Conservation (phyloP, 352 stramenopile species). For the Phytophthora tubulina region DNA sequence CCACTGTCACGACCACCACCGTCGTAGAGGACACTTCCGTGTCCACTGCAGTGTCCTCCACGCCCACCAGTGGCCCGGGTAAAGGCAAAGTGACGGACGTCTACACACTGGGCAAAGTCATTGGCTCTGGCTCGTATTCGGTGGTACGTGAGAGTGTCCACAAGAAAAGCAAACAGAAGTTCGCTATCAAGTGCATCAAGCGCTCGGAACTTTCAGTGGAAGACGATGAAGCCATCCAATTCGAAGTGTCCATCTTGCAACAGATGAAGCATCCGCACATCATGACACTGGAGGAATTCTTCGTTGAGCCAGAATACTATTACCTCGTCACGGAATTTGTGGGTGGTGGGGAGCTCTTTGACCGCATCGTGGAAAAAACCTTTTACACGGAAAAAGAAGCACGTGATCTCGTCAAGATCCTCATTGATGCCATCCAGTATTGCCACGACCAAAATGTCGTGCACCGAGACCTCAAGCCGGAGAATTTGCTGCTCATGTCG, state of each 20-base stretch:
- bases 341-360: constrained; percentile 89
- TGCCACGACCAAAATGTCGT: constrained; percentile 90
- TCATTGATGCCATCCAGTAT: constrained; percentile 86
- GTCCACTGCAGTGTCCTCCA: constrained; percentile 26
- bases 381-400: constrained; percentile 91
- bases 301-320: constrained; percentile 88
- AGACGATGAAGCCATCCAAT: constrained; percentile 82
- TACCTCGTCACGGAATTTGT: constrained; percentile 93
- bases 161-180: constrained; percentile 83
- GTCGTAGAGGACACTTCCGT: constrained; percentile 19
- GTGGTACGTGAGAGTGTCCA: constrained; percentile 88
- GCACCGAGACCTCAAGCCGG: constrained; percentile 84
- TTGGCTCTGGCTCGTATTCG: constrained; percentile 92
- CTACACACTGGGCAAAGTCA: constrained; percentile 82
- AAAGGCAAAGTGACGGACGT: constrained; percentile 72
- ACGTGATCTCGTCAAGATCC: constrained; percentile 83
- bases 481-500: constrained; percentile 90
- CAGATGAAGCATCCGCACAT: constrained; percentile 92
- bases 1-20: constrained; percentile 18
- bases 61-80: constrained; percentile 30
- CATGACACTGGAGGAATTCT: constrained; percentile 93
- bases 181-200: constrained; percentile 93
- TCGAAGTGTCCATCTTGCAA: constrained; percentile 86
- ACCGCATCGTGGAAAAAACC: constrained; percentile 90
- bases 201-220: constrained; percentile 74